phyloP scores from a whole-genome alignment of 1,139 yeast genomes.

The Diutina pseudorugosa region DNA sequence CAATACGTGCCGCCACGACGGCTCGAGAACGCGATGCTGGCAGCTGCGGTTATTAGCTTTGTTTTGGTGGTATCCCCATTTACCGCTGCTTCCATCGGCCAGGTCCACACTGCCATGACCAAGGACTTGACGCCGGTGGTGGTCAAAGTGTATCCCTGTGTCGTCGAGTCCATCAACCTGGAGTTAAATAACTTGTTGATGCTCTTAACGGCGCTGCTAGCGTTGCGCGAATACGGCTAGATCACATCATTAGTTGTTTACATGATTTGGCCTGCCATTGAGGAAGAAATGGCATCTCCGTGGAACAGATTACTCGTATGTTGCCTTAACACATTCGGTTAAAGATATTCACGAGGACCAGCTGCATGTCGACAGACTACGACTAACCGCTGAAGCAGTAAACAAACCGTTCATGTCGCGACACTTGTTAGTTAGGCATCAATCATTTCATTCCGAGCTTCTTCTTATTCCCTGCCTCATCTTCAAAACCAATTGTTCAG shows the following conservation, averaged over 20 bases:
- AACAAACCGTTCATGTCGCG: no score
- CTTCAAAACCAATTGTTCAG: no score
- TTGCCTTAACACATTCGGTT: no score
- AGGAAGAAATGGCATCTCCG: no score
- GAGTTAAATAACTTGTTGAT: slow-evolving; percentile 78
- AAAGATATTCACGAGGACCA: no score
- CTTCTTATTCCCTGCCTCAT: no score
- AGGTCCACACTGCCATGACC: slow-evolving; percentile 79
- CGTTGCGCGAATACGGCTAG: slow-evolving; percentile 86
- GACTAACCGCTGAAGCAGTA: no score
- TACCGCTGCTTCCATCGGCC: slow-evolving; percentile 97
- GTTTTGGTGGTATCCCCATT: slow-evolving; percentile 84
- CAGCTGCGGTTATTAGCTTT: slow-evolving; percentile 47
- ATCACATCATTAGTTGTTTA: no score
- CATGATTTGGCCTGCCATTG: no score
- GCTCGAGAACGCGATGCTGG: slow-evolving; percentile 60
- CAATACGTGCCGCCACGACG: slow-evolving; percentile 95
- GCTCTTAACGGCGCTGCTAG: slow-evolving; percentile 73
- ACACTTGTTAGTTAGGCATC: no score
- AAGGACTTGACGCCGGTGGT: slow-evolving; percentile 60
- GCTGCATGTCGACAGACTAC: no score
- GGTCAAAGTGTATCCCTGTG: slow-evolving; percentile 98
- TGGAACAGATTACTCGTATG: slow-evolving; percentile 82
- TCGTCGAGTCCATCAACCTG: slow-evolving; percentile 82
- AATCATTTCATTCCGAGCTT: no score